Conservation (phyloP, 306 rosid genomes). For the Corylus heterophylla region DNA sequence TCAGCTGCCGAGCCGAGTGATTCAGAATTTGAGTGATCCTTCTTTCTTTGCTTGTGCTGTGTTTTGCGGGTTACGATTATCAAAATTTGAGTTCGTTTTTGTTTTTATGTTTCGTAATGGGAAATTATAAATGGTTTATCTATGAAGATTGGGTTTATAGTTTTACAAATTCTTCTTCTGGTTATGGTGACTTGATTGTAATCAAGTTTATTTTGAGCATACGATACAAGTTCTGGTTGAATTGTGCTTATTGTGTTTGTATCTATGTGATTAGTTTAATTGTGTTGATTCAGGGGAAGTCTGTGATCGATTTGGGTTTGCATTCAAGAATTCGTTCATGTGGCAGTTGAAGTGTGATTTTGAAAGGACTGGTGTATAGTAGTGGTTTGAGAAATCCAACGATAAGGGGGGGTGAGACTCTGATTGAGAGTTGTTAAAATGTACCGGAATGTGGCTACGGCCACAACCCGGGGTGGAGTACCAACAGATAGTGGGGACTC, state of each 20-base stretch:
- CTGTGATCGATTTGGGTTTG: slow-evolving; percentile 25
- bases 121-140: slow-evolving; percentile 5
- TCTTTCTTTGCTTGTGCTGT: slow-evolving; percentile 11
- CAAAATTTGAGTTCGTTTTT: not conserved
- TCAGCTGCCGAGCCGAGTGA: slow-evolving; percentile 24
- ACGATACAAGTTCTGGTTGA: not conserved
- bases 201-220: not conserved
- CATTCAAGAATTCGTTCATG: slow-evolving; percentile 16
- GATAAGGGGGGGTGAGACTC: slow-evolving; percentile 30
- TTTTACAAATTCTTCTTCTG: not conserved
- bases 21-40: slow-evolving; percentile 27
- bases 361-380: slow-evolving; percentile 25
- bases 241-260: not conserved
- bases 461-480: slow-evolving; percentile 56
- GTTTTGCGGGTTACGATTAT: slow-evolving; percentile 19
- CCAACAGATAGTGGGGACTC: slow-evolving; percentile 68
- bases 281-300: slow-evolving; percentile 29
- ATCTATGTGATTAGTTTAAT: not conserved
- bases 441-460: slow-evolving; percentile 73
- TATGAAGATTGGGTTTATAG: slow-evolving; percentile 1
- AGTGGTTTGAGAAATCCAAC: slow-evolving; percentile 23
- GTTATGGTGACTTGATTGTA: not conserved
- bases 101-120: not conserved
- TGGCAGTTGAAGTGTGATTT: slow-evolving; percentile 29
- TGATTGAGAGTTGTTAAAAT: slow-evolving; percentile 44